These are phyloP conservation scores for Kondoa malvinella DNA, from an alignment of 768 basidiomycete genomes.

Conservation along the genomic window DNA sequence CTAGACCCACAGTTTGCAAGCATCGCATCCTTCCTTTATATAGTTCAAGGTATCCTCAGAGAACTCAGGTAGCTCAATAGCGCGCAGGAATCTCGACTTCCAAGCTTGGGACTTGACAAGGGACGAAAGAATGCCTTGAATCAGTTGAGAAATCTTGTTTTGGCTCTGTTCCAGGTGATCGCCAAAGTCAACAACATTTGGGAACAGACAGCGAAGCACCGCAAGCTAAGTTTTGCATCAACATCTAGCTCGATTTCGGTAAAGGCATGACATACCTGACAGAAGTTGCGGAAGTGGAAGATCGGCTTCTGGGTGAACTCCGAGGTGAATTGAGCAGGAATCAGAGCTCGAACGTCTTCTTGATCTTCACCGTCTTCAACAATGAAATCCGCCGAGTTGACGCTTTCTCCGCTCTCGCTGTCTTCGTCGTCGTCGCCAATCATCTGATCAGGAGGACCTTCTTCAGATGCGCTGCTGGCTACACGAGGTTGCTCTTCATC, in stretches of 20 bases:
- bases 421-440: background rate
- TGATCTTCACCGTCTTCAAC: background rate
- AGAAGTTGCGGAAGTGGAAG: background rate
- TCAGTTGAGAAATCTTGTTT: background rate
- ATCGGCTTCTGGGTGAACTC: background rate
- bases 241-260: no score
- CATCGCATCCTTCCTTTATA: background rate
- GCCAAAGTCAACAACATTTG: background rate
- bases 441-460: background rate
- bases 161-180: background rate
- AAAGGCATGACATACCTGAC: background rate
- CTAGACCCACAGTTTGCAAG: background rate
- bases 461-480: background rate
- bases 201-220: background rate
- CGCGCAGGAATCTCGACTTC: background rate
- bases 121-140: background rate
- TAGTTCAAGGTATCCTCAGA: background rate
- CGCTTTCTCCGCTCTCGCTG: background rate
- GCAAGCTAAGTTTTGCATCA: no score
- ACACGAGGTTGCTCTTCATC: background rate
- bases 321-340: conserved; percentile 1
- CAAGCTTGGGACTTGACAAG: background rate
- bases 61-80: background rate
- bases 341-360: background rate
- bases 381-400: background rate